Evolutionary conservation across 2,329 filamentous ascomycete species (phyloP), one percentile per base, ranked within the genome.

Genomic region (Podosphaera fusca): DNA sequence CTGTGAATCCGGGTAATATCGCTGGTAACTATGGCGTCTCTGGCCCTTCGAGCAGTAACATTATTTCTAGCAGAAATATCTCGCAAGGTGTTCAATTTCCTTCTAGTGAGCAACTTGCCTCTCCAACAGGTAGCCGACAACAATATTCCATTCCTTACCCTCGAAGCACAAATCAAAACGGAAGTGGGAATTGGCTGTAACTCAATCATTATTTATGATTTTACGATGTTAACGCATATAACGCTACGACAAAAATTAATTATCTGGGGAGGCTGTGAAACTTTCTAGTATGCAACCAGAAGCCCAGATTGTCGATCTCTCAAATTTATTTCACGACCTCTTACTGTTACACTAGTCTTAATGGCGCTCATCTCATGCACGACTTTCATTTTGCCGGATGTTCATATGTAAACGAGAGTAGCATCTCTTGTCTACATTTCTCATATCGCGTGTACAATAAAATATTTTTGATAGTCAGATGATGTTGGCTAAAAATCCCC

Each of bases 151-250:
- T 64, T 58, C 55, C 60, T 7, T 66, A 67, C 59, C 61, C 61
- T 56, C 58, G 64, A 60, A 59, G 61, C 55, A 59, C 61, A 55
- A 59, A 60, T 42, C 64, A 66, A 54, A 61, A 59, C 50, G 62
- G 61, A 8, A 60, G 57, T 55, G 61, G 62, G 40, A 66, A 66
- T 56, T 68, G 65, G 65, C 58, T 67, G 51, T 67, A 62, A 65
- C 53, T 53, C 45, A 51, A 51, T 58, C 51, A 59, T 58, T 59
- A 59, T 63, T 62, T 61, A 67, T 58, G 66, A 67, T 59, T 65
- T 64, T 59, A 68, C 58, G 66, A 68, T 66, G 62, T 62, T 62
- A 64, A 67, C 64, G 64, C 61, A 62, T 68, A 66, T 68, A 68
- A 68, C 62, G 66, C 66, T 68, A 68, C 65, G 63, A 64, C 21